A percentile compares a stretch with the other conserved stretches of the same genome.
These are phyloP conservation scores for Colletotrichum sp. DNA, from an alignment of 2,329 filamentous ascomycete species.

Conservation along the genomic window DNA sequence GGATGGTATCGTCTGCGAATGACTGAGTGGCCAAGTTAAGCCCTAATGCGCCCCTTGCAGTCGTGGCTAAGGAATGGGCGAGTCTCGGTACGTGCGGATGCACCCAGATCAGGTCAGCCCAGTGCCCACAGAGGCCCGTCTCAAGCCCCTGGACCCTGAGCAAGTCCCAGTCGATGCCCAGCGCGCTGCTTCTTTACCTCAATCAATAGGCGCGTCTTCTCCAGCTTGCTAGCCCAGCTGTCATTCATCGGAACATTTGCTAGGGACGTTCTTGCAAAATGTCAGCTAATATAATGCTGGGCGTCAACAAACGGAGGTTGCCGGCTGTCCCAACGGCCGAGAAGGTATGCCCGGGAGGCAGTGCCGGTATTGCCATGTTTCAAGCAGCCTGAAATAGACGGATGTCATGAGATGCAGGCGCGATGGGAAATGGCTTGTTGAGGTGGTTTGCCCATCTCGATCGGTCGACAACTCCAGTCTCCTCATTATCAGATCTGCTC, in stretches of 20 bases:
- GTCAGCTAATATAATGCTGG: background rate
- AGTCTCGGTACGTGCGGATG: slow-evolving; percentile 6
- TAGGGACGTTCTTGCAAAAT: background rate
- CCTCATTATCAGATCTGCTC: background rate
- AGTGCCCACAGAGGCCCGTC: background rate
- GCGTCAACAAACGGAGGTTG: background rate
- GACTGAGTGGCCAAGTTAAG: background rate
- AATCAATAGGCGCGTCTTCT: background rate
- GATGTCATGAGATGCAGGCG: background rate
- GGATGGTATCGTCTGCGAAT: background rate
- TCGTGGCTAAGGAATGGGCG: background rate
- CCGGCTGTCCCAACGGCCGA: slow-evolving; percentile 5
- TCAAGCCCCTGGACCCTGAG: slow-evolving; percentile 8
- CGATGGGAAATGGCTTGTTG: background rate
- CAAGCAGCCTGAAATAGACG: background rate
- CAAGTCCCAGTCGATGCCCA: background rate
- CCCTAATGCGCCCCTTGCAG: slow-evolving; percentile 10
- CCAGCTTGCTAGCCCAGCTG: background rate
- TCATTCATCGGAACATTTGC: background rate
- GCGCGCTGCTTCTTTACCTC: background rate
- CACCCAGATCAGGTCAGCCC: background rate
- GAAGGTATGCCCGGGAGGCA: background rate
- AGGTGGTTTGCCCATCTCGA: background rate
- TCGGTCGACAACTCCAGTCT: background rate
- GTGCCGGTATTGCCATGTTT: slow-evolving; percentile 13